Evolutionary conservation across 768 basidiomycete genomes (phyloP).

Genomic region (Podaxis pistillaris): DNA sequence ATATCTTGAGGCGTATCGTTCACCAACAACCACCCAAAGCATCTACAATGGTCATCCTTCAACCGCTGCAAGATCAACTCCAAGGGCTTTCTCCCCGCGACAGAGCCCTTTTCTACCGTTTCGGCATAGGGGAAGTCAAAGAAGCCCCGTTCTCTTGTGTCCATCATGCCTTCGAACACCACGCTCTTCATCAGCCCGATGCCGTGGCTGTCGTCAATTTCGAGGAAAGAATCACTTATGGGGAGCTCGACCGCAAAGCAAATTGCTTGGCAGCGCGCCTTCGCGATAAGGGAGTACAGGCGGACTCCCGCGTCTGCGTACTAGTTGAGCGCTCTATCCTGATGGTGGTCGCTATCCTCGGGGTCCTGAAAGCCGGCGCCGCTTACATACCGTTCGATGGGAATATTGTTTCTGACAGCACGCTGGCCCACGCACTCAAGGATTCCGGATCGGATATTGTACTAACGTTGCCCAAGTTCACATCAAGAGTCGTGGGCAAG

Average conservation of each 20-base stretch:
- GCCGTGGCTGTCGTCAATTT: slow-evolving; percentile 50
- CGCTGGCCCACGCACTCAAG: slow-evolving; percentile 47
- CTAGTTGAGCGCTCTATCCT: slow-evolving; percentile 53
- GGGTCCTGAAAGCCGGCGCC: slow-evolving; percentile 55
- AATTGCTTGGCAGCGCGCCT: slow-evolving; percentile 46
- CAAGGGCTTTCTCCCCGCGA: slow-evolving; percentile 38
- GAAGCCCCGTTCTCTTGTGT: slow-evolving; percentile 44
- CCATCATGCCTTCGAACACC: slow-evolving; percentile 54
- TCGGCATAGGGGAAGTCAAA: slow-evolving; percentile 39
- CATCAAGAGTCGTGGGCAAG: slow-evolving; percentile 31
- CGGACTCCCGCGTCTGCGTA: slow-evolving; percentile 52
- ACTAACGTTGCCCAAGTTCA: slow-evolving; percentile 41
- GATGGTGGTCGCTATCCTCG: slow-evolving; percentile 53
- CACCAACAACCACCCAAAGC: slow-evolving; percentile 15
- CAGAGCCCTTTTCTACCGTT: slow-evolving; percentile 41
- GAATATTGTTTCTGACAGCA: slow-evolving; percentile 53
- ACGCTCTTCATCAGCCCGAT: slow-evolving; percentile 40
- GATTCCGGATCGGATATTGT: slow-evolving; percentile 45
- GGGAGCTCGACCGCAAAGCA: slow-evolving; percentile 46
- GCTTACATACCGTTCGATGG: slow-evolving; percentile 62
- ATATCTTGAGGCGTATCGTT: slow-evolving; percentile 5
- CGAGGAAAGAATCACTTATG: slow-evolving; percentile 46
- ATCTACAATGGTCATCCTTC: slow-evolving; percentile 23
- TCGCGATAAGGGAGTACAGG: slow-evolving; percentile 38
- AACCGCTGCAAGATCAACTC: slow-evolving; percentile 22